phyloP scores from a whole-genome alignment of 2,329 filamentous ascomycete species.

The Paraphaeosphaeria minitans region DNA sequence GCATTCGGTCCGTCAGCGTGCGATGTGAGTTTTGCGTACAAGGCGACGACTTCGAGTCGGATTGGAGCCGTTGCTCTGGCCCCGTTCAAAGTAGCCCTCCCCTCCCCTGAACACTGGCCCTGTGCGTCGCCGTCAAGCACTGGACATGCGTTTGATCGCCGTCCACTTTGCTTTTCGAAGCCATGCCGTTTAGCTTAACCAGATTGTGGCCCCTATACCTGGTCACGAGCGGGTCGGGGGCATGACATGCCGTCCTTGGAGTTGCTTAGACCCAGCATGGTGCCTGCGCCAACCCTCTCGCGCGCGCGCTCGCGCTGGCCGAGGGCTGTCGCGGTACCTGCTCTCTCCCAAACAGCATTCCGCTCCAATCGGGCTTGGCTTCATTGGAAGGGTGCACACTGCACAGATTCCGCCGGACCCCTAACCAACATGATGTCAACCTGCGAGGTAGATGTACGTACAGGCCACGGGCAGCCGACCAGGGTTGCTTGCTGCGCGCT shows the following conservation, averaged over 20 bases:
- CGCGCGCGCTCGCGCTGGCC: neutral
- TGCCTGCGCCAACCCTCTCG: neutral
- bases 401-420: conserved; percentile 15
- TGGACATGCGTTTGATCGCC: conserved; percentile 49
- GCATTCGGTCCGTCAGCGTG: neutral
- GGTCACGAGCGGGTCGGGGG: conserved; percentile 32
- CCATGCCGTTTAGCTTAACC: conserved; percentile 27
- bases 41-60: neutral
- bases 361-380: conserved; percentile 21
- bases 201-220: conserved; percentile 23
- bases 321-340: conserved; percentile 28
- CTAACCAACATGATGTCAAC: conserved; percentile 15
- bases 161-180: conserved; percentile 34
- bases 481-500: no score
- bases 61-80: conserved; percentile 20
- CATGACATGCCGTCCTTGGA: conserved; percentile 21
- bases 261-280: conserved; percentile 9
- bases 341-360: conserved; percentile 18
- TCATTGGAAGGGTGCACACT: conserved; percentile 13
- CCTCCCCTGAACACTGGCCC: conserved; percentile 36
- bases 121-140: conserved; percentile 38
- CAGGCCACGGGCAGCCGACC: no score
- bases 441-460: neutral
- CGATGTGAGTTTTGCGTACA: conserved; percentile 1
- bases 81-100: conserved; percentile 37